Base-by-base conservation (phyloP, 2,329 filamentous ascomycete species). In the Magnaporthales sp. region DNA sequence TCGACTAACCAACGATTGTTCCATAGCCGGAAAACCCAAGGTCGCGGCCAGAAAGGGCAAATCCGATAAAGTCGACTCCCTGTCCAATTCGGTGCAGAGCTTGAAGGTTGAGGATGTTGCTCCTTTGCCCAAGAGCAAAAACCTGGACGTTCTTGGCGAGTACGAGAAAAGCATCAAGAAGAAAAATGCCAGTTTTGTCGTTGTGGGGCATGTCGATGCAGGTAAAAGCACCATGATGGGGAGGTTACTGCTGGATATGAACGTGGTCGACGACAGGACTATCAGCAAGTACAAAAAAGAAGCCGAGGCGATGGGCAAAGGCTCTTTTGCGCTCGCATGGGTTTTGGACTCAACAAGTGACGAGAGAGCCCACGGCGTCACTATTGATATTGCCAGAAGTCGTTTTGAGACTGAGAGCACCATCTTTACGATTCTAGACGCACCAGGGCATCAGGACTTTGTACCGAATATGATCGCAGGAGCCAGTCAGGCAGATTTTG, bases 401-500 rank as follows among this genome's bases (percentile, higher is more conserved):
- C 89, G 93, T 70, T 99, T 99, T 74, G 91, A 96, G 74, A 99
- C 96, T 0, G 88, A 91, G 1, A 90, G 85, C 65, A 95, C 92
- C 0, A 86, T 85, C 11, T 98, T 98, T 74, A 98, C 95, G 1
- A 97, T 99, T 62, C 83, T 99, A 4, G 95, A 99, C 75, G 94
- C 95, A 0, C 95, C 95, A 0, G 95, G 95, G 0, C 95, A 99
- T 77, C 86, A 89, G 68, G 95, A 99, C 75, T 99, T 98, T 74
- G 93, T 99, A 24, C 95, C 95, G 0, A 99, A 97, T 76, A 99
- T 99, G 95, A 97, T 99, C 75, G 94, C 94, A 2, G 95, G 95
- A 15, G 93, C 94, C 3, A 95, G 91, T 68, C 94, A 97, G 77
- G 96, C 95, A 10, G 95, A 99, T 75, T 95, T 98, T 77, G 95